Percentiles rank a stretch among this genome's conserved stretches.
Evolutionary conservation across 2,329 filamentous ascomycete species (phyloP).

Genomic region (Fusarium sp.): DNA sequence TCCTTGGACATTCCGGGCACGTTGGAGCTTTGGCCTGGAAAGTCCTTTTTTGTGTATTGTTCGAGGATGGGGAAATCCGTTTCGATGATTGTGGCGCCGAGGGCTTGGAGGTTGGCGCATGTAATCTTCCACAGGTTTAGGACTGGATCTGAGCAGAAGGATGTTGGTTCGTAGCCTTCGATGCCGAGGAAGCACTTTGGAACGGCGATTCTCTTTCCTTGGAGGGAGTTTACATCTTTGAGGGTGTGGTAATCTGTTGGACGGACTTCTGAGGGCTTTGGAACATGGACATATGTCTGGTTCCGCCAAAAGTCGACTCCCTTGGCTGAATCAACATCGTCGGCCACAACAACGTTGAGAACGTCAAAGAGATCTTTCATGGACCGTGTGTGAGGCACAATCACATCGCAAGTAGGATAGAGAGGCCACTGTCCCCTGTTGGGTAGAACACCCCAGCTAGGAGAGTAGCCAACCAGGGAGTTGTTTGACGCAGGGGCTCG

Average conservation of each 20-base stretch:
- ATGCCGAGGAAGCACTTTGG: neutral
- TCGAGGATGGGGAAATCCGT: constrained; percentile 40
- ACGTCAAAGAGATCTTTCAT: constrained; percentile 59
- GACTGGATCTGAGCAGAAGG: neutral
- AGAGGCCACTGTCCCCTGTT: constrained; percentile 63
- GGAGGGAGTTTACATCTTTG: neutral
- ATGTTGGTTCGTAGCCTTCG: neutral
- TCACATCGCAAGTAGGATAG: constrained; percentile 63
- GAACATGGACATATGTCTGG: constrained; percentile 56
- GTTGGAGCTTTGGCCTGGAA: constrained; percentile 18
- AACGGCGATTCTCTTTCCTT: neutral
- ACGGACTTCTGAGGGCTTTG: constrained; percentile 43
- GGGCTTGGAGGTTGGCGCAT: constrained; percentile 47
- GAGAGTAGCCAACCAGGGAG: constrained; percentile 62
- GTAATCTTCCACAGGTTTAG: constrained; percentile 42
- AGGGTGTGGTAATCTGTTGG: constrained; percentile 28
- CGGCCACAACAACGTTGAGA: constrained; percentile 56
- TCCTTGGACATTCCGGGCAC: constrained; percentile 8
- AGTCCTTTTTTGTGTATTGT: constrained; percentile 23
- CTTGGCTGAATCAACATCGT: constrained; percentile 48
- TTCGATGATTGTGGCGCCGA: constrained; percentile 54
- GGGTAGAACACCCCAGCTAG: constrained; percentile 60
- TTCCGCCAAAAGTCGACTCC: constrained; percentile 60
- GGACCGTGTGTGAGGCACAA: constrained; percentile 61
- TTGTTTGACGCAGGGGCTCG: constrained; percentile 65